Conservation (phyloP, 768 basidiomycete species). For the Lyophyllum semitale region DNA sequence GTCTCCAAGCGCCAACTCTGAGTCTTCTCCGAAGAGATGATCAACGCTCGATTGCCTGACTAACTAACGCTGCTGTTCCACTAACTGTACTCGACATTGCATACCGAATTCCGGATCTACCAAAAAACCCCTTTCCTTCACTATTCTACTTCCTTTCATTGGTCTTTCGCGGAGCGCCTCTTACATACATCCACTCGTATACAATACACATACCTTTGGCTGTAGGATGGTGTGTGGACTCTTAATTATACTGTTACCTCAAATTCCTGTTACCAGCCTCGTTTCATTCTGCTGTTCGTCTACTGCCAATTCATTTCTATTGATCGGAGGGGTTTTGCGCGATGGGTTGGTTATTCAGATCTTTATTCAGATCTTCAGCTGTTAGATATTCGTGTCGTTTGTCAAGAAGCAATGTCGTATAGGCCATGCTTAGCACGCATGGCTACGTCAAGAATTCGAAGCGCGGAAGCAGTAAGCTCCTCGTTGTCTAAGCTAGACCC, state of each 20-base stretch:
- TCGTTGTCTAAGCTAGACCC: too few species aligned
- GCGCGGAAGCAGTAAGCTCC: not conserved
- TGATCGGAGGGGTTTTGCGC: not conserved
- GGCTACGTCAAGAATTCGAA: not conserved
- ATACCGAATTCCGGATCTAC: constrained; percentile 8
- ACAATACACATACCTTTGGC: constrained; percentile 14
- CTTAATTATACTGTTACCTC: constrained; percentile 5
- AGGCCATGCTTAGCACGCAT: not conserved
- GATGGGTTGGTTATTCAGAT: not conserved
- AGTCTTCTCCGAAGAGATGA: constrained; percentile 13
- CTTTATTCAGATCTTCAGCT: not conserved
- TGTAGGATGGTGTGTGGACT: constrained; percentile 15
- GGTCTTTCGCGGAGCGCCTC: not conserved
- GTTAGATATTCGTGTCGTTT: not conserved
- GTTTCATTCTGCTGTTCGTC: not conserved
- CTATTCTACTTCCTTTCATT: not conserved
- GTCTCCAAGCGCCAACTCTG: constrained; percentile 13
- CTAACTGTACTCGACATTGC: not conserved
- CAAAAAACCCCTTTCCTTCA: not conserved
- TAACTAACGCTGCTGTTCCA: not conserved
- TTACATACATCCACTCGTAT: constrained; percentile 7
- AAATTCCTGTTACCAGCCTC: not conserved
- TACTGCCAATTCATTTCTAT: not conserved
- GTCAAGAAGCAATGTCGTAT: not conserved
- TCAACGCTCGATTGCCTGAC: not conserved